Evolutionary conservation across 345 rosid genomes (phyloP).

Genomic region (Acer negundo): DNA sequence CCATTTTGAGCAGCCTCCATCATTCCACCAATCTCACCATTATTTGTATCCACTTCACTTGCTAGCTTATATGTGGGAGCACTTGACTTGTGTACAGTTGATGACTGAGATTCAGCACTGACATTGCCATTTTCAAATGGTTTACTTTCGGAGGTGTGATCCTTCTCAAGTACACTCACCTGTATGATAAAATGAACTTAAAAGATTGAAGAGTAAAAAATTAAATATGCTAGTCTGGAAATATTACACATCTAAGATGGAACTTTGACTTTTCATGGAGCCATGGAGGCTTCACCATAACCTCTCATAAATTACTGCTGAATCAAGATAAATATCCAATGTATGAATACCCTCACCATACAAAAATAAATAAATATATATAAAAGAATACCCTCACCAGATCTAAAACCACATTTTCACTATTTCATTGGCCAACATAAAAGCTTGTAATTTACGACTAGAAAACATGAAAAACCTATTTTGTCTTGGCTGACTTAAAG

Average conservation of each 20-base stretch:
- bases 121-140: conserved; percentile 50
- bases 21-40: conserved; percentile 29
- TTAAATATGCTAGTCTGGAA: neutral
- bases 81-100: conserved; percentile 30
- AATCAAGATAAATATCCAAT: neutral
- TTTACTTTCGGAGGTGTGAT: conserved; percentile 33
- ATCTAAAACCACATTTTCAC: neutral
- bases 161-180: conserved; percentile 46
- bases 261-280: conserved; percentile 8
- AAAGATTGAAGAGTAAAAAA: conserved; percentile 22
- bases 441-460: neutral
- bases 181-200: conserved; percentile 30
- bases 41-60: conserved; percentile 31
- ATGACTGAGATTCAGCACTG: conserved; percentile 28
- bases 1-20: conserved; percentile 41
- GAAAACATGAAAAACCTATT: neutral
- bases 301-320: neutral
- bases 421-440: neutral
- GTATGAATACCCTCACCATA: neutral
- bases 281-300: conserved; percentile 1
- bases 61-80: conserved; percentile 28
- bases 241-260: conserved; percentile 1
- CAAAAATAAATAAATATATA: too few relatives aligned
- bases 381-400: neutral
- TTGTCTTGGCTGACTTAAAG: neutral